A percentile compares a stretch with the other conserved stretches of the same genome.
Conservation (phyloP, 2,329 filamentous ascomycete genomes). For the Claviceps sorghi region DNA sequence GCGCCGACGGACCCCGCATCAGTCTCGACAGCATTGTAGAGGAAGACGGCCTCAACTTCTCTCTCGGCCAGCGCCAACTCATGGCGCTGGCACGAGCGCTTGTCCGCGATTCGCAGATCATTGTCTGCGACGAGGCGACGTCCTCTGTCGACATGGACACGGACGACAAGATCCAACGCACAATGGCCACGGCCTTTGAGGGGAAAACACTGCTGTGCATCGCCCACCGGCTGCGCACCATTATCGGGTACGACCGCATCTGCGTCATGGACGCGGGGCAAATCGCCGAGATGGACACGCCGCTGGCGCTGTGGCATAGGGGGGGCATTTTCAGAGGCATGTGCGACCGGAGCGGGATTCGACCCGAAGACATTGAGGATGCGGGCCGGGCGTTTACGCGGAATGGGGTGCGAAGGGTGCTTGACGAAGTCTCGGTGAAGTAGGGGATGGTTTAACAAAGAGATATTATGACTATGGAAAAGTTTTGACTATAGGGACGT, state of each 20-base stretch:
- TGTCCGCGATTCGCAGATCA: slow-evolving; percentile 76
- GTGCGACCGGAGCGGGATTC: slow-evolving; percentile 77
- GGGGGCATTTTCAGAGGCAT: slow-evolving; percentile 75
- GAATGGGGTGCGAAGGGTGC: not conserved
- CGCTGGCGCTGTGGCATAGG: slow-evolving; percentile 55
- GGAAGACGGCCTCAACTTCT: slow-evolving; percentile 93
- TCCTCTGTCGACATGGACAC: slow-evolving; percentile 91
- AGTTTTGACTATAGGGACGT: too few species aligned
- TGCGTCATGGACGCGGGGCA: slow-evolving; percentile 86
- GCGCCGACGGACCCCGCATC: slow-evolving; percentile 52
- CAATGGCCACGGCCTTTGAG: slow-evolving; percentile 71
- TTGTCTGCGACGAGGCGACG: slow-evolving; percentile 94
- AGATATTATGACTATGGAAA: too few species aligned
- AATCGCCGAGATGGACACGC: slow-evolving; percentile 77
- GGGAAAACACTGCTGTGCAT: slow-evolving; percentile 86
- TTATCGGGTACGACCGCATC: slow-evolving; percentile 87
- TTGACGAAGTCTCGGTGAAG: too few species aligned
- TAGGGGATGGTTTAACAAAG: too few species aligned
- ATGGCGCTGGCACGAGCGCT: slow-evolving; percentile 89
- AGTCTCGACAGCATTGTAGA: slow-evolving; percentile 76
- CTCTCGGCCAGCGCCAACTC: slow-evolving; percentile 82
- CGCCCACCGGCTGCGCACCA: slow-evolving; percentile 80
- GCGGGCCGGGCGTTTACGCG: slow-evolving; percentile 14
- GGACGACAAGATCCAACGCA: slow-evolving; percentile 84
- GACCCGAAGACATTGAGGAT: slow-evolving; percentile 39